phyloP scores from a whole-genome alignment of 345 rosid genomes.

The Camelina neglecta region DNA sequence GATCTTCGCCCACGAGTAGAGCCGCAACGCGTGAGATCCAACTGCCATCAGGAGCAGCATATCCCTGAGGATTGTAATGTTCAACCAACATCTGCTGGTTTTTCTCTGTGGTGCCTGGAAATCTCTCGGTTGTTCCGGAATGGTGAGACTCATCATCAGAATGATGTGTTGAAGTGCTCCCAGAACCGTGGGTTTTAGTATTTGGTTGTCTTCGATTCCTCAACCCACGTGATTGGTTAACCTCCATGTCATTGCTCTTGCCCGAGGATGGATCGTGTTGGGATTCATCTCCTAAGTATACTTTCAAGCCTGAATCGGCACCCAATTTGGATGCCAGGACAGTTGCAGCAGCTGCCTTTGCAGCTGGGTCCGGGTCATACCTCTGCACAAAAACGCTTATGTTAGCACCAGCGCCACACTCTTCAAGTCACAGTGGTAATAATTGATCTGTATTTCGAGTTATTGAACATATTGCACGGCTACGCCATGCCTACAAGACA shows the following conservation, averaged over 20 bases:
- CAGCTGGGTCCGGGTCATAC: conserved; percentile 97
- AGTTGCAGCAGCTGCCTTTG: conserved; percentile 96
- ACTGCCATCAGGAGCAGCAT: conserved; percentile 61
- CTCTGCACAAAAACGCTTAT: conserved; percentile 56
- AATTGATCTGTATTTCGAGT: background rate
- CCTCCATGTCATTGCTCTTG: conserved; percentile 72
- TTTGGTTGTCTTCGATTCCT: conserved; percentile 71
- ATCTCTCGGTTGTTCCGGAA: conserved; percentile 47
- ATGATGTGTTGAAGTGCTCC: conserved; percentile 50
- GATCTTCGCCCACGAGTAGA: conserved; percentile 96
- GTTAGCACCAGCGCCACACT: conserved; percentile 31
- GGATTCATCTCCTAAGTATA: conserved; percentile 70
- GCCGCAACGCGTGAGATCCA: conserved; percentile 96
- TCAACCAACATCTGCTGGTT: conserved; percentile 64
- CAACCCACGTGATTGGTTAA: conserved; percentile 66
- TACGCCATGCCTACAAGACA: background rate
- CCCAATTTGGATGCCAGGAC: conserved; percentile 97
- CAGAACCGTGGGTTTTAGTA: conserved; percentile 56
- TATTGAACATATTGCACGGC: background rate
- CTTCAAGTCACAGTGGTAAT: conserved; percentile 21
- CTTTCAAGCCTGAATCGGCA: conserved; percentile 88
- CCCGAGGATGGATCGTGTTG: conserved; percentile 52
- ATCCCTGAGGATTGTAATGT: conserved; percentile 66
- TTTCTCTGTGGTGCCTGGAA: conserved; percentile 51
- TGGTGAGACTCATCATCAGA: conserved; percentile 52